Evolutionary conservation across 192 early-diverging fungal species (phyloP).

Genomic region (Chytriomyces hyalinus): DNA sequence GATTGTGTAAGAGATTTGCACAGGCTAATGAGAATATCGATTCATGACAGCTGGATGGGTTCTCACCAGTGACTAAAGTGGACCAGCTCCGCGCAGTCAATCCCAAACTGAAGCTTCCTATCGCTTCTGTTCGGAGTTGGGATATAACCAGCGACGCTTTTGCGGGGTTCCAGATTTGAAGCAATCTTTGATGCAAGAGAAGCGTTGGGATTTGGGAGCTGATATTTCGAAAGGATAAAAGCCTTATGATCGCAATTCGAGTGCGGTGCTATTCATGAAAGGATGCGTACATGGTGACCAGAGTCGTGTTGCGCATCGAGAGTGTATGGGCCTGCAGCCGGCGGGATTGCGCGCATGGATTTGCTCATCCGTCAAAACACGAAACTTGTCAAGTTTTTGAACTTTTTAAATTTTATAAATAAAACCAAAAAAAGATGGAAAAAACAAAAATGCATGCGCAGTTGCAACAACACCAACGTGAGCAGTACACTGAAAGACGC

Average conservation of each 20-base stretch:
- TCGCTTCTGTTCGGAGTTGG: conserved; percentile 46
- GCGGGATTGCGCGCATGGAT: background rate
- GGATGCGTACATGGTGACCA: background rate
- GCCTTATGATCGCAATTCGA: background rate
- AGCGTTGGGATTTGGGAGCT: background rate
- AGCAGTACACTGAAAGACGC: too few species aligned
- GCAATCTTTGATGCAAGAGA: background rate
- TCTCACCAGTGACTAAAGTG: conserved; percentile 61
- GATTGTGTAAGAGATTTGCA: background rate
- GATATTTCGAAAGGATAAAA: background rate
- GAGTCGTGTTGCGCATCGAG: background rate
- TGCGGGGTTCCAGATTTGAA: background rate
- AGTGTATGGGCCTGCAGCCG: conserved; percentile 12
- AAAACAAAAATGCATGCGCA: too few species aligned
- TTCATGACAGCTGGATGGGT: background rate
- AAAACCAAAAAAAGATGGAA: too few species aligned
- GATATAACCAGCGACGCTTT: conserved; percentile 2
- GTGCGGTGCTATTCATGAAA: background rate
- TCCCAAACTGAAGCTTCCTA: conserved; percentile 50
- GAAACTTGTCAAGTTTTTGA: background rate
- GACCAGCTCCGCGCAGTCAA: conserved; percentile 59
- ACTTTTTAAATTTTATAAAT: background rate
- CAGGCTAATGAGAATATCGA: conserved; percentile 2
- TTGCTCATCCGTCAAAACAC: background rate
- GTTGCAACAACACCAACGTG: too few species aligned